These are phyloP conservation scores for Pistacia integerrima DNA, from an alignment of 345 rosid genomes.

Conservation along the genomic window DNA sequence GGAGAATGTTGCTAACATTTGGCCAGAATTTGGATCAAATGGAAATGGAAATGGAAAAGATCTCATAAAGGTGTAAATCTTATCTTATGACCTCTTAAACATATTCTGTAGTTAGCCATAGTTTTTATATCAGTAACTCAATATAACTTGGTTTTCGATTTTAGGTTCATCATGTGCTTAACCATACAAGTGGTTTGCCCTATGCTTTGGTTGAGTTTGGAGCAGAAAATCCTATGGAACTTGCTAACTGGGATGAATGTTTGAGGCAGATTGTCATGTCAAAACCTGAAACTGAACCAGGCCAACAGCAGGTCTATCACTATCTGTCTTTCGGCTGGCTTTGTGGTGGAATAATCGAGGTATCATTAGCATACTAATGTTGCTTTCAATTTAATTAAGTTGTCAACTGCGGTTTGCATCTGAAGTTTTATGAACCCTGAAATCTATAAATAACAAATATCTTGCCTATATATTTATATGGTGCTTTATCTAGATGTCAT, in stretches of 20 bases:
- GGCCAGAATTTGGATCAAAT: slow-evolving; percentile 73
- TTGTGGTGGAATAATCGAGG: slow-evolving; percentile 97
- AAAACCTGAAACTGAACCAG: slow-evolving; percentile 44
- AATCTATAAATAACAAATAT: not conserved
- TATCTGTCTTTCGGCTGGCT: slow-evolving; percentile 89
- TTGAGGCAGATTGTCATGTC: slow-evolving; percentile 54
- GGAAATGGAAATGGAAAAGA: slow-evolving; percentile 55
- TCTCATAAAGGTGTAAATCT: slow-evolving; percentile 62
- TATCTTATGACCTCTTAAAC: not conserved
- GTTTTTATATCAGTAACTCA: not conserved
- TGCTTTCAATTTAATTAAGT: not conserved
- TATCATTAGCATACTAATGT: slow-evolving; percentile 22
- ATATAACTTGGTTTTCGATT: slow-evolving; percentile 19
- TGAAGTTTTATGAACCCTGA: not conserved
- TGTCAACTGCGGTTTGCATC: not conserved
- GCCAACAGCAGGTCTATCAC: slow-evolving; percentile 75
- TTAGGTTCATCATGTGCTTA: slow-evolving; percentile 84
- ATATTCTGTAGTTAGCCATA: no score
- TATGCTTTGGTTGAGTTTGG: slow-evolving; percentile 60
- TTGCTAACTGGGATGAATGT: slow-evolving; percentile 84
- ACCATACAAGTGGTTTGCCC: slow-evolving; percentile 37
- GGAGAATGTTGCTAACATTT: slow-evolving; percentile 68
- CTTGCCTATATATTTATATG: not conserved
- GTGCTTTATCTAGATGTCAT: not conserved
- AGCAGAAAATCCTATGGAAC: slow-evolving; percentile 58